Base-by-base conservation (phyloP, 768 basidiomycete genomes). In the Rhizopogon vesiculosus region DNA sequence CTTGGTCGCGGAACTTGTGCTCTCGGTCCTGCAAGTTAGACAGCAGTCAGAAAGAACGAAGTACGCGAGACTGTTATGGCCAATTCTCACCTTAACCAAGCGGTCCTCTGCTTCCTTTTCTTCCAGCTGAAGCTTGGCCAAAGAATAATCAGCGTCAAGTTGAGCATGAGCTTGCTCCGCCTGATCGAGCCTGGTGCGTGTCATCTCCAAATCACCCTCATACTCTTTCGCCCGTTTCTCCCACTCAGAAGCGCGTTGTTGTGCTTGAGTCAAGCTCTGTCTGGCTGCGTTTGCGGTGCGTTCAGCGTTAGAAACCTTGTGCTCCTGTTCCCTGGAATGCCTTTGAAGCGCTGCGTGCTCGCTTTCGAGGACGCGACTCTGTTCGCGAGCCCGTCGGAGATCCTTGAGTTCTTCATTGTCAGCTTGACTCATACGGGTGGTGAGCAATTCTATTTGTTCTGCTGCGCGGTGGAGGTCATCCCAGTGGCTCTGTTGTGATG, bases 191-290 rank as follows among this genome's bases (percentile, higher is more conserved):
- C 80, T 79, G 33, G 81, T 83, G 57, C 76, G 78, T 29, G 76
- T 77, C 61, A 77, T 64, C 64, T 87, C 85, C 18, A 91, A 69
- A 54, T 86, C 79, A 19, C 74, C 72, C 68, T 91, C 87, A 42
- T 79, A 78, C 59, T 89, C 87, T 62, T 84, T 85, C 18, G 87
- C 83, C 22, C 85, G 85, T 59, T 80, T 80, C 70, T 93, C 91
- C 89, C 88, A 92, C 62, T 93, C 91, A 3, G 80, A 72, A 3
- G 88, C 80, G 25, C 88, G 87, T 66, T 91, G 88, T 58, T 92
- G 87, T 19, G 87, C 85, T 59, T 87, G 84, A 19, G 78, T 69
- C 29, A 92, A 76, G 65, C 70, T 86, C 65, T 89, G 84, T 42
- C 82, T 81, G 3, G 82, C 77, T 16, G 83, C 70, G 22, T 70